These are phyloP conservation scores for Eragrostis nindensis DNA, from an alignment of 176 grass and related monocot species.

Conservation along the genomic window DNA sequence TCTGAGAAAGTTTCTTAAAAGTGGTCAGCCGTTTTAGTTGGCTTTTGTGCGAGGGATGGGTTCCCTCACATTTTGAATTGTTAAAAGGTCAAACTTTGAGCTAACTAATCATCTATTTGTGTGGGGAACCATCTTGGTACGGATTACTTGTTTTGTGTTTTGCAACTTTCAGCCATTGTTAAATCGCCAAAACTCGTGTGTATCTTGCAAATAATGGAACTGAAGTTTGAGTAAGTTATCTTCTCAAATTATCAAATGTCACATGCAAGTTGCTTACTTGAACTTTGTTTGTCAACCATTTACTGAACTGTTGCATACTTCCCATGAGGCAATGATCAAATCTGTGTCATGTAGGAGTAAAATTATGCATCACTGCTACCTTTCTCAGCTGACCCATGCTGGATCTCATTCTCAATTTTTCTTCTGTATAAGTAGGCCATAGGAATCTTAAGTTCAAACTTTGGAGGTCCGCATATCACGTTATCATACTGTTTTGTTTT, in stretches of 20 bases:
- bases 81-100: background rate
- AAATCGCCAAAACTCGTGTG: background rate
- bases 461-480: background rate
- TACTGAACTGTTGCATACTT: background rate
- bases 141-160: too few species aligned
- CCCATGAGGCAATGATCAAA: background rate
- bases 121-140: too few species aligned
- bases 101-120: too few species aligned
- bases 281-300: background rate
- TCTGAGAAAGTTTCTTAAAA: background rate
- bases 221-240: background rate
- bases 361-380: background rate
- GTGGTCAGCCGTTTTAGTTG: background rate
- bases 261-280: constrained; percentile 2
- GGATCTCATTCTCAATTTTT: background rate
- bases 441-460: background rate
- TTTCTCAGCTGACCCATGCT: background rate
- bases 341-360: constrained; percentile 2
- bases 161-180: too few species aligned
- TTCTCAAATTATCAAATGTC: background rate
- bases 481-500: background rate
- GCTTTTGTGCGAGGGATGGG: background rate
- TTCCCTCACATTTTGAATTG: background rate
- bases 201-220: constrained; percentile 3
- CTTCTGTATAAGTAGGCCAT: background rate